Conservation (phyloP, 768 basidiomycete species). For the Suillus brevipes region DNA sequence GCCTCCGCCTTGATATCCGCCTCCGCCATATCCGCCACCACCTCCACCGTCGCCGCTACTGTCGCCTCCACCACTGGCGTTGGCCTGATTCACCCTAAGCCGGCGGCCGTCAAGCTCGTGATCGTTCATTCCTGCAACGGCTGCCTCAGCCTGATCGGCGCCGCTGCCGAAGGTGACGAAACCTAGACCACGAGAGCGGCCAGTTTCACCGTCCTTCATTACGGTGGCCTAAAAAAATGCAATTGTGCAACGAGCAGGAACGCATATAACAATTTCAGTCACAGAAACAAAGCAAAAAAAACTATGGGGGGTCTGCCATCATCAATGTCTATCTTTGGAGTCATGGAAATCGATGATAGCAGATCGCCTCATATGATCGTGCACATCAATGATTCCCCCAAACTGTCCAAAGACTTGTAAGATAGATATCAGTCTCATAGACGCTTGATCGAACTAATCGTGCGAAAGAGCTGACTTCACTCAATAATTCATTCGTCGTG, state of each 20-base stretch:
- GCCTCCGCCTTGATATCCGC: neutral
- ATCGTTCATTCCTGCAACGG: slow-evolving; percentile 48
- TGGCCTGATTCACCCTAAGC: slow-evolving; percentile 49
- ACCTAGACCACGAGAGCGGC: slow-evolving; percentile 58
- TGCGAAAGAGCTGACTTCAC: slow-evolving; percentile 21
- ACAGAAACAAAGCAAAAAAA: slow-evolving; percentile 12
- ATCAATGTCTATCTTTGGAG: slow-evolving; percentile 14
- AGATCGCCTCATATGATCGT: slow-evolving; percentile 36
- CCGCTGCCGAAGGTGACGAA: slow-evolving; percentile 44
- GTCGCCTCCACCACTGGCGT: slow-evolving; percentile 18
- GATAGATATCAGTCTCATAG: slow-evolving; percentile 6
- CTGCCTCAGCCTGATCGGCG: slow-evolving; percentile 43
- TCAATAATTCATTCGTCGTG: slow-evolving; percentile 31
- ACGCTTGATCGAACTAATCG: neutral
- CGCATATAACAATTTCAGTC: slow-evolving; percentile 28
- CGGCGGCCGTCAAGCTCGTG: slow-evolving; percentile 56
- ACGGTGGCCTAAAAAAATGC: slow-evolving; percentile 30
- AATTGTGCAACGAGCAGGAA: slow-evolving; percentile 17
- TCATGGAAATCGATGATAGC: slow-evolving; percentile 15
- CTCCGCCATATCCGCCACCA: too few species aligned
- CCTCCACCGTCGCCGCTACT: slow-evolving; percentile 3
- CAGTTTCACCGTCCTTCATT: slow-evolving; percentile 55
- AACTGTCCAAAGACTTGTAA: slow-evolving; percentile 42
- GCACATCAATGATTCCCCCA: slow-evolving; percentile 52
- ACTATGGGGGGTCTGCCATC: slow-evolving; percentile 29